Evolutionary conservation across 805 yeast species (phyloP).

Genomic region (Wickerhamiella kazuoi): DNA sequence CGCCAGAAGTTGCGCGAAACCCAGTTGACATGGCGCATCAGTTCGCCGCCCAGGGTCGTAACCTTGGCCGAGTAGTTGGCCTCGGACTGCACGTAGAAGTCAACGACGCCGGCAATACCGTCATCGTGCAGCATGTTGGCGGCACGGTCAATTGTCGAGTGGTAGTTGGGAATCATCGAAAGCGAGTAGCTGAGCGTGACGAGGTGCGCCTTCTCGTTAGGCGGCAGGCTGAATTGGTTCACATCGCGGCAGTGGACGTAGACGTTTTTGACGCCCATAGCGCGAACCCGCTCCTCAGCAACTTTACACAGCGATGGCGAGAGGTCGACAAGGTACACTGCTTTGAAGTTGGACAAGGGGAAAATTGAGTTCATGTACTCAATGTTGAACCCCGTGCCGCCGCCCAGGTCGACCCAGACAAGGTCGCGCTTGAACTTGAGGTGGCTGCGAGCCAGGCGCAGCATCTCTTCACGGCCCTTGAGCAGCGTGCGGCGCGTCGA

Average conservation of each 20-base stretch:
- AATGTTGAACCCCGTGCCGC: conserved; percentile 73
- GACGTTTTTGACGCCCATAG: conserved; percentile 38
- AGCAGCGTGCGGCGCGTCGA: conserved; percentile 46
- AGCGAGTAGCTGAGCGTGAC: conserved; percentile 65
- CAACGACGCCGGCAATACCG: conserved; percentile 56
- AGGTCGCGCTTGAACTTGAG: conserved; percentile 22
- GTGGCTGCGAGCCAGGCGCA: conserved; percentile 41
- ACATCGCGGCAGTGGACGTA: conserved; percentile 60
- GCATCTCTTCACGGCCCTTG: conserved; percentile 52
- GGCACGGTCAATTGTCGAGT: conserved; percentile 60
- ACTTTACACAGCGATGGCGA: conserved; percentile 62
- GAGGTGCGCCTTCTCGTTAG: conserved; percentile 35
- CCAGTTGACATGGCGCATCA: conserved; percentile 62
- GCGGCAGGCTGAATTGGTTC: conserved; percentile 41
- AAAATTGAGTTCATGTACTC: conserved; percentile 50
- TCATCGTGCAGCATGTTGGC: conserved; percentile 31
- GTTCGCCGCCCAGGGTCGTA: conserved; percentile 58
- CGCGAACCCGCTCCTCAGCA: conserved; percentile 40
- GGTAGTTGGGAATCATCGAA: conserved; percentile 73
- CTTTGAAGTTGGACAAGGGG: conserved; percentile 36
- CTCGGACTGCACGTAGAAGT: conserved; percentile 59
- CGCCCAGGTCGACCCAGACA: conserved; percentile 38
- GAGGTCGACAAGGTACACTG: conserved; percentile 55
- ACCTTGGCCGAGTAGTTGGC: conserved; percentile 50
- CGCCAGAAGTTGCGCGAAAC: conserved; percentile 66